Conservation (phyloP, 345 rosid genomes). For the Dimocarpus longan region DNA sequence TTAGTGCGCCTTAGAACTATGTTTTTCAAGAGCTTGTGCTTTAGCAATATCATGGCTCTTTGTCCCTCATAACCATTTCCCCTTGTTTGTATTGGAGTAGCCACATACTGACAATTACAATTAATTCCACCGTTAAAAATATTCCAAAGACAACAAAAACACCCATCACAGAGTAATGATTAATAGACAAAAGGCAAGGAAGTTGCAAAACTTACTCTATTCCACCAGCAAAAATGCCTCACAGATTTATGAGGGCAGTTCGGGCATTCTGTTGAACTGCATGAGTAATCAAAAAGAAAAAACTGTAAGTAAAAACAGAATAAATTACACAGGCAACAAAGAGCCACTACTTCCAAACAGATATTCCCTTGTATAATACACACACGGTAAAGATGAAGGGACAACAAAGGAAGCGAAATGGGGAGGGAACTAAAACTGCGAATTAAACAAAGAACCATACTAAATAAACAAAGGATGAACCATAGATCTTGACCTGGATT, state of each 20-base stretch:
- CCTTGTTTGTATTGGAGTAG: conserved; percentile 64
- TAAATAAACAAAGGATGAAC: background rate
- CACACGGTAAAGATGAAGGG: background rate
- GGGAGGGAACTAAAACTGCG: background rate
- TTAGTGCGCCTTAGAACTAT: conserved; percentile 88
- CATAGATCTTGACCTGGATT: background rate
- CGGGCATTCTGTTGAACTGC: conserved; percentile 59
- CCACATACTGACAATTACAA: conserved; percentile 55
- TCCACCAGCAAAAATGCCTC: conserved; percentile 99
- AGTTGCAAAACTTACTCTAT: conserved; percentile 60
- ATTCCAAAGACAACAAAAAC: background rate
- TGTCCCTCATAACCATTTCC: conserved; percentile 50
- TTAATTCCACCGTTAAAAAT: background rate
- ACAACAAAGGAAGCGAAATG: background rate
- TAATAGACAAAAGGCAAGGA: conserved; percentile 3
- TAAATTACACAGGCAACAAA: conserved; percentile 3
- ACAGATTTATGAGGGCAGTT: conserved; percentile 80
- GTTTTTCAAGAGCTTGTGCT: conserved; percentile 72
- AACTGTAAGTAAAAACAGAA: background rate
- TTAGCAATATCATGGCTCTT: conserved; percentile 91
- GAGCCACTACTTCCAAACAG: background rate
- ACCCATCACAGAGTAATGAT: background rate
- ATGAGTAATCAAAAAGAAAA: conserved; percentile 22
- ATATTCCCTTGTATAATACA: background rate
- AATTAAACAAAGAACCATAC: background rate